phyloP scores from a whole-genome alignment of 345 rosid species.

The Eucalyptus grandis region DNA sequence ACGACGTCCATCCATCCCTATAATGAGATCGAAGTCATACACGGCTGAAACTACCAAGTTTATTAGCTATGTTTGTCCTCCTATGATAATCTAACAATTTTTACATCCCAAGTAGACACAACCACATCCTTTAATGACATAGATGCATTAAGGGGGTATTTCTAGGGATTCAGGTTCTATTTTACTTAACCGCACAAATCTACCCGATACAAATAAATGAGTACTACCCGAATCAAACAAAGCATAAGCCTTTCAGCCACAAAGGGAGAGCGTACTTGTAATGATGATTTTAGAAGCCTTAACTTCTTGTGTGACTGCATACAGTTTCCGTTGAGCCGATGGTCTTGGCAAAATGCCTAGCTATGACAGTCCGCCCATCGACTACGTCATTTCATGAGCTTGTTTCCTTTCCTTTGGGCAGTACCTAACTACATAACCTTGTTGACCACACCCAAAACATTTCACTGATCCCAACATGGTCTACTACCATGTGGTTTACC shows the following conservation, averaged over 20 bases:
- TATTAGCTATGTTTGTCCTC: not conserved
- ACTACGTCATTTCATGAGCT: not conserved
- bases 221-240: not conserved
- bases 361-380: no score
- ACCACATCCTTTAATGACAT: not conserved
- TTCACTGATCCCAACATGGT: not conserved
- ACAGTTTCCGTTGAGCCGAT: not conserved
- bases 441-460: not conserved
- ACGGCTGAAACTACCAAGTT: not conserved
- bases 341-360: not conserved
- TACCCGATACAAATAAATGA: not conserved
- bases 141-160: not conserved
- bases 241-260: not conserved
- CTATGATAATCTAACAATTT: not conserved
- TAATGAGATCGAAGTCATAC: no score
- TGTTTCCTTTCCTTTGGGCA: not conserved
- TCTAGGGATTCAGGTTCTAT: not conserved
- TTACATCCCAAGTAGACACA: not conserved
- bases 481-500: not conserved
- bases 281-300: not conserved
- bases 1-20: accelerated
- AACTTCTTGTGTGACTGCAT: not conserved
- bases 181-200: not conserved
- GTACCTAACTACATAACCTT: not conserved
- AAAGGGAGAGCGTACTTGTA: not conserved